Evolutionary conservation across 129 eudicot genomes (phyloP), one percentile per base, ranked within the genome.

Genomic region (Saussurea involucrata): DNA sequence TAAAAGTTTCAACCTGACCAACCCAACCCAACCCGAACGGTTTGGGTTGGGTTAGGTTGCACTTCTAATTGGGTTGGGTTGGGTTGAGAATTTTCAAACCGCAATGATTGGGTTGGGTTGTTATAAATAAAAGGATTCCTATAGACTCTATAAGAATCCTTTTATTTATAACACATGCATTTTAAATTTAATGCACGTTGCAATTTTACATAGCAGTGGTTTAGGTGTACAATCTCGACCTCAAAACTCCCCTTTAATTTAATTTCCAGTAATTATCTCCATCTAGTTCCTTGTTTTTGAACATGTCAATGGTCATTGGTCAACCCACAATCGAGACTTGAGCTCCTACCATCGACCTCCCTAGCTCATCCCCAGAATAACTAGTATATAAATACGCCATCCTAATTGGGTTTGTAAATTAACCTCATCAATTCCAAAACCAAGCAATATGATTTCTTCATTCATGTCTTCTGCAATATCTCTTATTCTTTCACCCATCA

Each of bases 401-500:
- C 61, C n/a, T n/a, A n/a, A n/a, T 17, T 53, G 21, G 61, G 61
- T 53, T 53, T 53, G 24, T 4, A 60, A 17, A 3, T 15, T 3
- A 21, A 60, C 28, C 28, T 8, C 27, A 71, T 22, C 34, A 28
- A 33, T n/a, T 2, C 33, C 22, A 42, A 55, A 31, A 20, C 24
- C 4, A 67, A 6, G 13, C 24, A 31, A 67, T 40, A 74, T 61
- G 60, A 63, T 8, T n/a, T 17, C 68, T 15, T 22, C 77, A 20
- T 18, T 57, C 32, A 57, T 73, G 21, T 58, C 78, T 61, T 74
- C 58, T 63, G 27, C 79, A 63, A 75, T 4, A 25, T 75, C 63
- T 37, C 36, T n/a, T 75, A n/a, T 78, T 29, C 66, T 68, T 40
- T 22, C 75, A 73, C 82, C 75, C 29, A 67, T 78, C 25, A 69